Evolutionary conservation across 495 filamentous ascomycete genomes (phyloP).

Genomic region (Apiosordaria backusii): DNA sequence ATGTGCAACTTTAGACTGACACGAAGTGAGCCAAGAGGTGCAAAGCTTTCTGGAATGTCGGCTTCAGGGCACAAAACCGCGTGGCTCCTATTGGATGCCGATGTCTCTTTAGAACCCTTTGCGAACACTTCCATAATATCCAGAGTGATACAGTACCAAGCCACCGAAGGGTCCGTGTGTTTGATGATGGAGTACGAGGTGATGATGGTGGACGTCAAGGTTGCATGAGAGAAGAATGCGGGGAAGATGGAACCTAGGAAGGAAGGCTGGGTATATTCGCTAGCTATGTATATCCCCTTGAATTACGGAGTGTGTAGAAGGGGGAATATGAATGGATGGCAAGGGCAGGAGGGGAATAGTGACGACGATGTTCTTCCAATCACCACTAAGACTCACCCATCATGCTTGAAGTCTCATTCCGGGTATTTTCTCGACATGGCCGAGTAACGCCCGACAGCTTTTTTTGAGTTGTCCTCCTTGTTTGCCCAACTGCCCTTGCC

Average conservation of each 20-base stretch:
- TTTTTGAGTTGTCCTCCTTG: neutral
- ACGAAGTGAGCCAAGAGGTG: neutral
- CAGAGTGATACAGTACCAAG: slow-evolving; percentile 11
- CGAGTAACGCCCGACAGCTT: neutral
- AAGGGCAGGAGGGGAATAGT: neutral
- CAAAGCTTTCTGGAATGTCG: slow-evolving; percentile 5
- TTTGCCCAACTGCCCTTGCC: slow-evolving; percentile 7
- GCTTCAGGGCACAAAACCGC: slow-evolving; percentile 4
- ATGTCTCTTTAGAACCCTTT: slow-evolving; percentile 12
- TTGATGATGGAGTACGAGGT: neutral
- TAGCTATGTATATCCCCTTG: neutral
- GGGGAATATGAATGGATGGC: neutral
- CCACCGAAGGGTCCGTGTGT: slow-evolving; percentile 4
- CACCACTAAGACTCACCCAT: neutral
- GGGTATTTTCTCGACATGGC: slow-evolving; percentile 15
- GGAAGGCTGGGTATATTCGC: slow-evolving; percentile 14
- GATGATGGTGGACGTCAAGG: neutral
- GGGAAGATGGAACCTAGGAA: slow-evolving; percentile 6
- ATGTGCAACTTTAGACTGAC: neutral
- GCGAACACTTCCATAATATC: slow-evolving; percentile 27
- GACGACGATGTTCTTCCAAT: neutral
- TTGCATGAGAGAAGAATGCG: neutral
- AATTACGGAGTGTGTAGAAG: neutral
- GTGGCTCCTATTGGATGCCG: slow-evolving; percentile 8
- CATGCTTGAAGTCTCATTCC: slow-evolving; percentile 10